Conservation (phyloP, 1,284 basidiomycete species). For the Pholiota adiposa region DNA sequence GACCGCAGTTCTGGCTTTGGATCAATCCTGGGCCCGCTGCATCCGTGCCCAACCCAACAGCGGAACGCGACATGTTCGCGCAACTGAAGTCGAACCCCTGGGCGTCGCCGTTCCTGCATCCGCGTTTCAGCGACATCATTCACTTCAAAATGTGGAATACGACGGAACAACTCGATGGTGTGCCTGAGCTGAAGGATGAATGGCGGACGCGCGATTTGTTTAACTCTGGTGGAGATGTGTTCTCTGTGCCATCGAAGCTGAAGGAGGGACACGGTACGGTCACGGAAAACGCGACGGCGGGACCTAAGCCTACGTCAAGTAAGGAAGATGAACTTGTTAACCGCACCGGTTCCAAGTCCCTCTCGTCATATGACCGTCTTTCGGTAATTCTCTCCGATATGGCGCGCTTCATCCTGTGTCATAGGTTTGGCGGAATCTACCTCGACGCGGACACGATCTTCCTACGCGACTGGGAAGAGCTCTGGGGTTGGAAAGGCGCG, state of each 20-base stretch:
- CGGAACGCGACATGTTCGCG: conserved; percentile 69
- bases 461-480: conserved; percentile 89
- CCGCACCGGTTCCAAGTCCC: conserved; percentile 77
- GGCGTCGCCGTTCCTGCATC: conserved; percentile 84
- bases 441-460: conserved; percentile 88
- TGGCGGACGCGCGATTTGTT: conserved; percentile 76
- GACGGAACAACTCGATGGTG: conserved; percentile 83
- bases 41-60: conserved; percentile 73
- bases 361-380: conserved; percentile 76
- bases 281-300: conserved; percentile 18
- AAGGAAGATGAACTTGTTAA: conserved; percentile 64
- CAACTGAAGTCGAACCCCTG: conserved; percentile 78
- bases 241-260: conserved; percentile 52
- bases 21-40: conserved; percentile 81
- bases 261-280: conserved; percentile 22
- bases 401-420: conserved; percentile 85
- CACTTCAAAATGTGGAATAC: conserved; percentile 92
- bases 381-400: conserved; percentile 88
- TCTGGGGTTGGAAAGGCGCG: conserved; percentile 87
- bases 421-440: conserved; percentile 87
- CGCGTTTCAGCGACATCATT: conserved; percentile 78
- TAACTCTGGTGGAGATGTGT: conserved; percentile 73
- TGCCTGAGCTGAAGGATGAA: conserved; percentile 77
- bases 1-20: conserved; percentile 88
- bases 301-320: conserved; percentile 16